Base-by-base conservation (phyloP, 495 filamentous ascomycete genomes). In the Hypoxylon fuscum region DNA sequence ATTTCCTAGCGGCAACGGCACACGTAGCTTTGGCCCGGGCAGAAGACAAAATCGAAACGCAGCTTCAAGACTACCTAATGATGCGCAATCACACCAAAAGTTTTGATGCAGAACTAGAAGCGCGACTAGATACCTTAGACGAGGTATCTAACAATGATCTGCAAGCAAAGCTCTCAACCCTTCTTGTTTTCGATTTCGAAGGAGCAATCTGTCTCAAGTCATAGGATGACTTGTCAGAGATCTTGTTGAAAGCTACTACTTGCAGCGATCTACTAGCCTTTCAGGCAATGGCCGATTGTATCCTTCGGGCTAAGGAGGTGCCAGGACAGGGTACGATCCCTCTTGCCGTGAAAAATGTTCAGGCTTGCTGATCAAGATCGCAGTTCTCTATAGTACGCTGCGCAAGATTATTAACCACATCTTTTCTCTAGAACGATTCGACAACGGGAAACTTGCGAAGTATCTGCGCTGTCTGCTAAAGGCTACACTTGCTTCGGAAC, bases 141-240 rank as follows among this genome's bases (percentile, higher is more conserved):
- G 79, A 83, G 45, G 73, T 64, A 9, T 73, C 68, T 1, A 72
- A 72, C 34, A 63, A 68, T 9, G 87, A 90, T 66, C 78, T 90
- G 51, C 66, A 78, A 17, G 70, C 76, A 7, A 92, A 89, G 64
- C 80, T 91, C 50, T 78, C 82, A 29, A 80, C 81, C 17, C 74
- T 94, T 9, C 71, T 92, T 4, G 81, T 85, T 1, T 89, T 90
- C 65, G 87, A 92, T 59, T 88, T 95, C 61, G 92, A 95, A 76
- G 88, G 85, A n/a, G 82, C 86, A 9, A 75, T 86, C 18, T 76
- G 78, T 14, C 75, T 96, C 4, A 83, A 86, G 59, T 74, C 82
- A 14, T 94, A 89, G 90, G 83, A 88, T 56, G 79, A 78, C 46
- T 71, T 93, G n/a, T 77, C 80, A 25, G 71, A 74, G 4, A 81